Percentiles rank a stretch among this genome's conserved stretches.
Evolutionary conservation across 2,329 filamentous ascomycete genomes (phyloP).

Genomic region (Akanthomyces lecanii): DNA sequence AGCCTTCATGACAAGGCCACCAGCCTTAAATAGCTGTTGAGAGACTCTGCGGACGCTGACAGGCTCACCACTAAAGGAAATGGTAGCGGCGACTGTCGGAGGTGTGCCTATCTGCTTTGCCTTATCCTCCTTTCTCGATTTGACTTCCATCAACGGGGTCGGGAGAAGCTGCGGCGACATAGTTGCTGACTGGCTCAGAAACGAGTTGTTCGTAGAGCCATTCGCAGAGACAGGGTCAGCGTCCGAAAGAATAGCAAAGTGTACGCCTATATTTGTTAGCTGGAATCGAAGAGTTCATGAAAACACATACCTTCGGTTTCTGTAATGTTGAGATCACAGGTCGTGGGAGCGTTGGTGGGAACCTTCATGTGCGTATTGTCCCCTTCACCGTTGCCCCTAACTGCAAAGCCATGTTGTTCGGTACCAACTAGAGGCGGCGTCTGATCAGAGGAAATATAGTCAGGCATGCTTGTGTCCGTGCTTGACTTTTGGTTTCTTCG

Average conservation of each 20-base stretch:
- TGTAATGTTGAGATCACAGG: constrained; percentile 19
- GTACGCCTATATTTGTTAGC: not conserved
- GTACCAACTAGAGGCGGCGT: constrained; percentile 17
- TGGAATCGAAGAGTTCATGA: not conserved
- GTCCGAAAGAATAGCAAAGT: not conserved
- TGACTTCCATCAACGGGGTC: constrained; percentile 35
- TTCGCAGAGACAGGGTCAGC: constrained; percentile 26
- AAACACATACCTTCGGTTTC: not conserved
- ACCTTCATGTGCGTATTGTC: constrained; percentile 29
- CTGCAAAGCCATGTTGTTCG: not conserved
- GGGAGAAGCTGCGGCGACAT: constrained; percentile 30
- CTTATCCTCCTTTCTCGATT: constrained; percentile 42
- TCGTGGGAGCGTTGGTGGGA: constrained; percentile 41
- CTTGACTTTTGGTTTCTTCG: constrained; percentile 24
- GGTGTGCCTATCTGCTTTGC: not conserved
- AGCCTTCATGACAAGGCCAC: constrained; percentile 21
- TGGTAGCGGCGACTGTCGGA: constrained; percentile 17
- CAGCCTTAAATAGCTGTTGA: constrained; percentile 33
- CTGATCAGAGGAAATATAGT: constrained; percentile 29
- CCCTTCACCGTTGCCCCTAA: constrained; percentile 32
- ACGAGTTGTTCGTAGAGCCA: constrained; percentile 42
- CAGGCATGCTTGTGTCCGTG: constrained; percentile 41
- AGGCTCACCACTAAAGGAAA: constrained; percentile 22
- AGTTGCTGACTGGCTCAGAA: constrained; percentile 45
- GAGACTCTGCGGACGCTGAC: constrained; percentile 38